These are phyloP conservation scores for Saturnispora quitensis DNA, from an alignment of 805 yeast species.

Conservation along the genomic window DNA sequence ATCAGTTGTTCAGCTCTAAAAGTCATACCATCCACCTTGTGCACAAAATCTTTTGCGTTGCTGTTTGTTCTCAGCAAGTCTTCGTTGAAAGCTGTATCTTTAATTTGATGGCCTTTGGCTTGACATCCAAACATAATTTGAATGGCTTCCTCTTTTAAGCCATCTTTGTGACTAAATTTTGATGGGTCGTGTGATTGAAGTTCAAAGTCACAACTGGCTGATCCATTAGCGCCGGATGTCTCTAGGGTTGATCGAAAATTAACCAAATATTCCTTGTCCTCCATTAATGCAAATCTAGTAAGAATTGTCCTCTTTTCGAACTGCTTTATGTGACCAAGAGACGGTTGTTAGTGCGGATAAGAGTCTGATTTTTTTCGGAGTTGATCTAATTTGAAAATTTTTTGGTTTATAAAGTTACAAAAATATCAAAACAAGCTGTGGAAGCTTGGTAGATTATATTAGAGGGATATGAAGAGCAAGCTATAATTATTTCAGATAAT, in stretches of 20 bases:
- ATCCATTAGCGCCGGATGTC: not conserved
- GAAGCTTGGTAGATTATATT: not conserved
- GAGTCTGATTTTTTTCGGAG: not conserved
- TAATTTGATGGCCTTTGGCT: not conserved
- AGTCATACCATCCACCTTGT: not conserved
- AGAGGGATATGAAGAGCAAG: not conserved
- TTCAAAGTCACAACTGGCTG: not conserved
- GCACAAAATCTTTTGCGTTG: not conserved
- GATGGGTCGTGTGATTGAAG: not conserved
- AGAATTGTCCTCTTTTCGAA: not conserved
- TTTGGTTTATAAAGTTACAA: not conserved
- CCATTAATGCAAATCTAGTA: not conserved
- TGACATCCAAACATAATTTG: not conserved
- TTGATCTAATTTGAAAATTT: not conserved
- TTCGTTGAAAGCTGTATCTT: not conserved
- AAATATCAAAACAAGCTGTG: not conserved
- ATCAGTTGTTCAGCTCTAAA: not conserved
- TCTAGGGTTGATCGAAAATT: not conserved
- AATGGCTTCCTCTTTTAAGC: not conserved
- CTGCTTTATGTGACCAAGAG: not conserved
- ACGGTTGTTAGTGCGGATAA: conserved; percentile 6
- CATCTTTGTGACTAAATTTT: not conserved
- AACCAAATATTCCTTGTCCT: not conserved
- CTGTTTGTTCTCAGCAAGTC: not conserved
- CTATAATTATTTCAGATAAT: not conserved